A percentile compares a stretch with the other conserved stretches of the same genome.
Evolutionary conservation across 164 flowering plant genomes (phyloP).

Genomic region (Magnolia changhungtana): DNA sequence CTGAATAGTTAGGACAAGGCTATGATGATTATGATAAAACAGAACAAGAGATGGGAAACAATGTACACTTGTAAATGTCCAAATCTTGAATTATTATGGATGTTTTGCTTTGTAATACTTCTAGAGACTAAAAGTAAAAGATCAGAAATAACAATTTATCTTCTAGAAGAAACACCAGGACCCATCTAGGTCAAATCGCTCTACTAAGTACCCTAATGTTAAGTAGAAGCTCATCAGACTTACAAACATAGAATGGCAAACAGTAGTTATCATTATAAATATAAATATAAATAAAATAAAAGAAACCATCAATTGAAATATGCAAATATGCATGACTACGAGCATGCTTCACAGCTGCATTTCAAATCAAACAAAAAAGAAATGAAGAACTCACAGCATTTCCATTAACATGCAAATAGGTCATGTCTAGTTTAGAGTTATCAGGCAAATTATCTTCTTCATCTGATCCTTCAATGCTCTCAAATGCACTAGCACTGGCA

Average conservation of each 20-base stretch:
- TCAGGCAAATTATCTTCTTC: conserved; percentile 81
- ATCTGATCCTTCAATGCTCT: conserved; percentile 89
- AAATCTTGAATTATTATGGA: too few species aligned
- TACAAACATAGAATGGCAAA: neutral
- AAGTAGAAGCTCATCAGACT: neutral
- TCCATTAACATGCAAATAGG: conserved; percentile 67
- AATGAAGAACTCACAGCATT: conserved; percentile 52
- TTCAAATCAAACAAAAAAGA: neutral
- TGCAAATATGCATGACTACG: neutral
- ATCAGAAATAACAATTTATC: too few species aligned
- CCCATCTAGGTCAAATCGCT: neutral
- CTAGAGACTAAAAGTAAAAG: too few species aligned
- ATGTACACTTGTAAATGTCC: too few species aligned
- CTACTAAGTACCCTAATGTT: neutral
- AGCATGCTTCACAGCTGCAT: neutral
- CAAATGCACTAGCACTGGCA: conserved; percentile 92
- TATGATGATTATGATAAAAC: too few species aligned
- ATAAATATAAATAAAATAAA: neutral
- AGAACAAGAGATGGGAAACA: too few species aligned
- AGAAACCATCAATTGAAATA: neutral
- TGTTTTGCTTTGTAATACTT: too few species aligned
- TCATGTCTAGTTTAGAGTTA: conserved; percentile 41
- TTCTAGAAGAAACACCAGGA: neutral
- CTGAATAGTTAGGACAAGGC: too few species aligned
- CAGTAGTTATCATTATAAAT: neutral